Evolutionary conservation across 2,329 filamentous ascomycete species (phyloP), one percentile per base, ranked within the genome.

Genomic region (Fusarium graminum): DNA sequence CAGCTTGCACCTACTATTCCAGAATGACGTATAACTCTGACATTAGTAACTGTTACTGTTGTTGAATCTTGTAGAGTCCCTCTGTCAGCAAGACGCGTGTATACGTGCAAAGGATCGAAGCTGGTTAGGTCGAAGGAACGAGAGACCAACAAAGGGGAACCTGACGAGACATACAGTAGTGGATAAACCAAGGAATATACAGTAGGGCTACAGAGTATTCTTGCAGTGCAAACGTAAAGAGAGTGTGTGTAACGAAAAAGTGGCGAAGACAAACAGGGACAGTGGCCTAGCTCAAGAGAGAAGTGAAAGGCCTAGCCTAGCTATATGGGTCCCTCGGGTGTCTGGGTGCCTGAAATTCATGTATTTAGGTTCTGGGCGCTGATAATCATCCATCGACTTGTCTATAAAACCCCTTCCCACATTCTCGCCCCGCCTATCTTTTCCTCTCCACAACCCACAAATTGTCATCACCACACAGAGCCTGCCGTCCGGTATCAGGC

Each of bases 171-270:
- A 14, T 29, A 25, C 8, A 29, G n/a, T 7, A 12, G 6, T 10
- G 12, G 3, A 8, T 14, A 1, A 6, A 17, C 22, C 22, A 3
- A 26, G 4, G 19, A 6, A 6, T 12, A 2, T 13, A 10, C 3
- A 6, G 7, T 30, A 7, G 13, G 2, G 6, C 19, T 4, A 2
- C n/a, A 25, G 3, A 6, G 4, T 2, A 7, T 22, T 4, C 4
- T 22, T 45, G 11, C 9, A 9, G 9, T 3, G 7, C 5, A 8
- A 28, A 22, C 43, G 13, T 11, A 28, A 25, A 11, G 16, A 2
- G 8, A 3, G 5, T 34, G 19, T n/a, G 7, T 28, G 7, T n/a
- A 28, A 9, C 0, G 17, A 40, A 12, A 3, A 1, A 22, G 28
- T 34, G 16, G 8, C 14, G 28, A 17, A 16, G 22, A 16, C 29